Evolutionary conservation across 2,329 filamentous ascomycete species (phyloP).

Genomic region (Fusarium sp.): DNA sequence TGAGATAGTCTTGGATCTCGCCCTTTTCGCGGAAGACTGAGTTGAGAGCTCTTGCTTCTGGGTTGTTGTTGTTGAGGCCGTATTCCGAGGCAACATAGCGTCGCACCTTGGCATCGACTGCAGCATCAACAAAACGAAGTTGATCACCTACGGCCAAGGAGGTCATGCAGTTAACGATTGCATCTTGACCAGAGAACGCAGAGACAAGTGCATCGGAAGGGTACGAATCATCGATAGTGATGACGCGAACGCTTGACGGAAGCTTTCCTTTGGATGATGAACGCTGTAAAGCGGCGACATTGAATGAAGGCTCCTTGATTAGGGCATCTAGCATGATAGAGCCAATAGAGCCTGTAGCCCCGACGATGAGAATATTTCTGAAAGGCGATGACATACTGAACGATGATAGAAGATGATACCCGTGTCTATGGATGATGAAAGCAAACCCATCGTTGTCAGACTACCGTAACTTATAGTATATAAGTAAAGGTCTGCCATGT

Average conservation of each 20-base stretch:
- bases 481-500: background rate
- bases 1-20: slow-evolving; percentile 13
- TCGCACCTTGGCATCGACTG: background rate
- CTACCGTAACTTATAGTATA: no score
- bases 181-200: slow-evolving; percentile 7
- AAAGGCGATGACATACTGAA: slow-evolving; percentile 1
- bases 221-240: slow-evolving; percentile 16
- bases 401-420: background rate
- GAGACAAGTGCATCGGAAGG: background rate
- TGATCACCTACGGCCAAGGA: slow-evolving; percentile 15
- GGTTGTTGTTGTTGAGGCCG: slow-evolving; percentile 19
- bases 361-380: slow-evolving; percentile 5
- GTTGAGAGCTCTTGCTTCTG: slow-evolving; percentile 5
- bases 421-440: no score
- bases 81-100: slow-evolving; percentile 15
- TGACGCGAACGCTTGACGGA: background rate
- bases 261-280: slow-evolving; percentile 9
- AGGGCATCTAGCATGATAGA: slow-evolving; percentile 1
- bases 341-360: slow-evolving; percentile 1
- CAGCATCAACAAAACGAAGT: slow-evolving; percentile 10
- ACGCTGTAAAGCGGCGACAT: background rate
- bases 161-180: slow-evolving; percentile 14
- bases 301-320: background rate
- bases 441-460: accelerated
- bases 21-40: slow-evolving; percentile 16